Conservation (phyloP, 2,329 filamentous ascomycete genomes). For the Aspergillus tubingensis region DNA sequence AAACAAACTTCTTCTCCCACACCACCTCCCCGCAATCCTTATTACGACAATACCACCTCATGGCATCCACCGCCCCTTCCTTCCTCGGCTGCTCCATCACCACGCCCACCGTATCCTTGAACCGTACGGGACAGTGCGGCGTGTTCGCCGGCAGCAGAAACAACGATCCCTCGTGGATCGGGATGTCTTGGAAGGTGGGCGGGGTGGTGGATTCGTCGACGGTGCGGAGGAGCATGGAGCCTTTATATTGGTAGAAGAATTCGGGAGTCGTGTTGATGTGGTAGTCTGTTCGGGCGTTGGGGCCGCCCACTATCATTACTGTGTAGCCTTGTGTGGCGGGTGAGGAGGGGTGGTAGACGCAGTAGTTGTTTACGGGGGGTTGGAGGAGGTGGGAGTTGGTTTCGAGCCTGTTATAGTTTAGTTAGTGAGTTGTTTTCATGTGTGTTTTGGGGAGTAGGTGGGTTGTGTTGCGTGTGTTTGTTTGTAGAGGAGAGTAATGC, state of each 20-base stretch:
- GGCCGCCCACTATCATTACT: slow-evolving; percentile 88
- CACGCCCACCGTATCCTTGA: slow-evolving; percentile 89
- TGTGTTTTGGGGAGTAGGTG: background rate
- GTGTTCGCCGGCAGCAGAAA: slow-evolving; percentile 91
- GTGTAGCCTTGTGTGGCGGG: slow-evolving; percentile 89
- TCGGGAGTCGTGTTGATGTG: slow-evolving; percentile 96
- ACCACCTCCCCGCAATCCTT: slow-evolving; percentile 69
- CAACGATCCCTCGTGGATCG: slow-evolving; percentile 90
- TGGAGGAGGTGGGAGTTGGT: slow-evolving; percentile 90
- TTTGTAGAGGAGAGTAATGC: slow-evolving; percentile 3
- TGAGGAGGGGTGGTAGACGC: slow-evolving; percentile 72
- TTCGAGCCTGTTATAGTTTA: slow-evolving; percentile 65
- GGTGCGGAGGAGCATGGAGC: slow-evolving; percentile 90
- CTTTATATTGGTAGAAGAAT: slow-evolving; percentile 97
- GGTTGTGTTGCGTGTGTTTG: background rate
- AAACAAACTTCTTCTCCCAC: slow-evolving; percentile 84
- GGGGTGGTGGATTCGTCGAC: slow-evolving; percentile 64
- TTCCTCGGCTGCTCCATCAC: slow-evolving; percentile 86
- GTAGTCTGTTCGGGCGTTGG: slow-evolving; percentile 95
- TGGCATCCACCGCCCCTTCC: slow-evolving; percentile 67
- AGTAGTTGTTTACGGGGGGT: slow-evolving; percentile 96
- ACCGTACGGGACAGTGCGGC: slow-evolving; percentile 94
- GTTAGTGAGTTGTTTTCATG: no score
- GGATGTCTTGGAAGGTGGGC: slow-evolving; percentile 72
- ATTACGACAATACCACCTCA: slow-evolving; percentile 82